Base-by-base conservation (phyloP, 768 basidiomycete genomes). In the Pleurotus djamor region DNA sequence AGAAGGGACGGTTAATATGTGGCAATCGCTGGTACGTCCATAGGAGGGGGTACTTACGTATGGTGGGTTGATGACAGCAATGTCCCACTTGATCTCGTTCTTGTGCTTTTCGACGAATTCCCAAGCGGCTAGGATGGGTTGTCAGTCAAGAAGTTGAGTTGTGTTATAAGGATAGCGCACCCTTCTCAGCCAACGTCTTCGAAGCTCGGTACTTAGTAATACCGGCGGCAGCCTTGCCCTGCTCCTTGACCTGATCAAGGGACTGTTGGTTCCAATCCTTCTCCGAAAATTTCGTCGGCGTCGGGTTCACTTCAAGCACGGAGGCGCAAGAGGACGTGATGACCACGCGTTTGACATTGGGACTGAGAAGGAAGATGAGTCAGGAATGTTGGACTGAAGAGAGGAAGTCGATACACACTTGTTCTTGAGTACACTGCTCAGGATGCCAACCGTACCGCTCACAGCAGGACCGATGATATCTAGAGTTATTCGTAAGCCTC, bases 391-490 rank as follows among this genome's bases (percentile, higher is more conserved):
- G 21, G 21, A 28, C 21, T 28, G 21, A 28, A 8, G 13, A 28
- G 48, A 41, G 10, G 14, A 38, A 38, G 13, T 9, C 33, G 14
- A 36, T 2, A 62, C 72, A 17, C 61, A 86, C 83, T 76, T 79
- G 63, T 83, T 66, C 67, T 84, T 86, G 57, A 81, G 67, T 7
- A 84, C 79, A 47, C 84, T 84, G 60, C 83, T 72, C 28, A 94
- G 73, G 12, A 93, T 75, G 5, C 83, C 78, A 1, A 82, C 64
- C 0, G 91, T 93, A 1, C 92, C 91, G 2, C 83, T 72, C 3
- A 93, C 81, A 28, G 92, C 92, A 4, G 92, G 92, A 14, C 68
- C 70, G 61, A 91, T 84, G 41, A 91, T 64, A 60, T 89, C 86
- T 87, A 48, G 45, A 10, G 17, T 36, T 36, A 9, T n/a, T 10